These are phyloP conservation scores for Pythium chondricola DNA, from an alignment of 352 stramenopile species.

Conservation along the genomic window DNA sequence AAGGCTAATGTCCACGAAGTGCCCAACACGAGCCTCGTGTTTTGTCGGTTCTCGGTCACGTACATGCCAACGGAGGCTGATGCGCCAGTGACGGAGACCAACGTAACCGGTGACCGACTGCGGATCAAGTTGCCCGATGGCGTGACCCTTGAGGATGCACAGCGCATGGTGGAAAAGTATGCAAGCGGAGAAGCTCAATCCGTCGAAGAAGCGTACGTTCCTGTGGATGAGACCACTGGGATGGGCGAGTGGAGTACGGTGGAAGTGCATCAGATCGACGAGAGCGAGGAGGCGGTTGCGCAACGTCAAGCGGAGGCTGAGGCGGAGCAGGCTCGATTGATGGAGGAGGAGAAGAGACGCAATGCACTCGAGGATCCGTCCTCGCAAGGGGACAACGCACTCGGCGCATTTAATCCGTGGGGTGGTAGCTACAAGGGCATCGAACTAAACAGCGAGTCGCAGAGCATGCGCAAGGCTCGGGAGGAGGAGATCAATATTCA, in stretches of 20 bases:
- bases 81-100: slow-evolving; percentile 38
- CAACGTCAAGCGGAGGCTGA: slow-evolving; percentile 41
- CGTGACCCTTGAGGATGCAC: slow-evolving; percentile 55
- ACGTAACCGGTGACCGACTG: slow-evolving; percentile 50
- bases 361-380: slow-evolving; percentile 65
- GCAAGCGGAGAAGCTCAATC: slow-evolving; percentile 22
- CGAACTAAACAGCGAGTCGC: slow-evolving; percentile 37
- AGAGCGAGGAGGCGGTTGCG: slow-evolving; percentile 58
- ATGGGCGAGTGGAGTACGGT: slow-evolving; percentile 84
- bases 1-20: slow-evolving; percentile 46
- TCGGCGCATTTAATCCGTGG: slow-evolving; percentile 79
- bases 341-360: slow-evolving; percentile 44
- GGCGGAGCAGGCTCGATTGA: slow-evolving; percentile 24
- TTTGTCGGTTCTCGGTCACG: slow-evolving; percentile 54
- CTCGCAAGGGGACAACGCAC: slow-evolving; percentile 59
- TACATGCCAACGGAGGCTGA: slow-evolving; percentile 45
- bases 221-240: slow-evolving; percentile 52
- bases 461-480: slow-evolving; percentile 18
- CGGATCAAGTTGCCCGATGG: slow-evolving; percentile 57
- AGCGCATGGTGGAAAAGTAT: slow-evolving; percentile 54
- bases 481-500: slow-evolving; percentile 53
- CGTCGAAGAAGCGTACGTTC: slow-evolving; percentile 29
- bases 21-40: slow-evolving; percentile 59
- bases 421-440: slow-evolving; percentile 82
- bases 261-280: slow-evolving; percentile 63